These are phyloP conservation scores for Calocera cornea DNA, from an alignment of 768 basidiomycete species.

Conservation along the genomic window DNA sequence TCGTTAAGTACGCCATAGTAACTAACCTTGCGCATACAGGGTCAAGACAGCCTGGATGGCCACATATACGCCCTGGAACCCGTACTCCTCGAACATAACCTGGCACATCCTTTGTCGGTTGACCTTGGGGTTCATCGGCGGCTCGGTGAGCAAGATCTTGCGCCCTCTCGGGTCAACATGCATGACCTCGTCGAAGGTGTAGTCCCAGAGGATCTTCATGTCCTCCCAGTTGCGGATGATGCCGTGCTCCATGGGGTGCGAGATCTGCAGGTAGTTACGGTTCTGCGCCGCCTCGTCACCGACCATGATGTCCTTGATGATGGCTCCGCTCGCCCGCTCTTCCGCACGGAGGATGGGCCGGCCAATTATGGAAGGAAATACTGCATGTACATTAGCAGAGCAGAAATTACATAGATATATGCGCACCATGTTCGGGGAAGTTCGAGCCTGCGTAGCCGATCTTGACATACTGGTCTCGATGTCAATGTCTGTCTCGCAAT, in stretches of 20 bases:
- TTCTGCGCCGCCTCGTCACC: conserved; percentile 93
- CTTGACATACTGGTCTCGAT: conserved; percentile 58
- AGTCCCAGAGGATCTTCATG: conserved; percentile 97
- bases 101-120: conserved; percentile 91
- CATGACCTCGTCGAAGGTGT: conserved; percentile 94
- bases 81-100: conserved; percentile 99
- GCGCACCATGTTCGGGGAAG: conserved; percentile 81
- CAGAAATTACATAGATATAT: background rate
- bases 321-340: conserved; percentile 72
- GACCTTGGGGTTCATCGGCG: conserved; percentile 94
- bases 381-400: conserved; percentile 28
- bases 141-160: conserved; percentile 91
- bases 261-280: conserved; percentile 89
- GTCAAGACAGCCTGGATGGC: conserved; percentile 98
- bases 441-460: conserved; percentile 85
- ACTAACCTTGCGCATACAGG: conserved; percentile 91
- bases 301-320: conserved; percentile 96
- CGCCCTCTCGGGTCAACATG: conserved; percentile 70
- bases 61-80: conserved; percentile 88
- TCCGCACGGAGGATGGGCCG: conserved; percentile 95
- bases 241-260: conserved; percentile 98
- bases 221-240: conserved; percentile 99
- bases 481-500: background rate
- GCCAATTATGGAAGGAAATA: conserved; percentile 93
- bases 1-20: background rate